Evolutionary conservation across 805 yeast genomes (phyloP), one percentile per base, ranked within the genome.

Genomic region (Monosporozyma unispora): DNA sequence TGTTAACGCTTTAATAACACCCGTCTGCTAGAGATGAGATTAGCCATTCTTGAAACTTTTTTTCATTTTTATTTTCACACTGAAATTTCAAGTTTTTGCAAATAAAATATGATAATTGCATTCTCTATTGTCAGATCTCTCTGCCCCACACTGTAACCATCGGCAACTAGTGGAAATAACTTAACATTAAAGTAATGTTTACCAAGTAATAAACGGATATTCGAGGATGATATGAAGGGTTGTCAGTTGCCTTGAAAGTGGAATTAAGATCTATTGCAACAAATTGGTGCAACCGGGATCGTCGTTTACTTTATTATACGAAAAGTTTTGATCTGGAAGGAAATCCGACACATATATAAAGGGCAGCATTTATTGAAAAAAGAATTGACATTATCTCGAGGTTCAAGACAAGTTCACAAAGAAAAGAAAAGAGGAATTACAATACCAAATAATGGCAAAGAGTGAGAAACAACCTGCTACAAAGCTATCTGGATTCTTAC

Each of bases 401-500:
- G n/a, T n/a, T n/a, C n/a, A n/a, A n/a, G n/a, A n/a, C n/a, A n/a
- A n/a, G n/a, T n/a, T n/a, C n/a, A n/a, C n/a, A n/a, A n/a, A n/a
- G n/a, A n/a, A n/a, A n/a, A n/a, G n/a, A n/a, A n/a, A n/a, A n/a
- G n/a, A n/a, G n/a, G n/a, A n/a, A n/a, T n/a, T n/a, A n/a, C 23
- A 18, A 19, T 2, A 16, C 11, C 5, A 9, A 21, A 39, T 21
- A 3, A 39, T 39, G 42, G 16, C 42, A 4, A 21, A 8, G 27
- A 39, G 40, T 21, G 25, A 18, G 27, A 14, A 37, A 18, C 22
- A 37, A 18, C 12, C n/a, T 8, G 27, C n/a, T 12, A 21, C 12
- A 14, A 31, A 31, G 35, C 35, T 14, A 46, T 31, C 35, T 12
- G 35, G 27, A 11, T 63, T 62, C 49, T 54, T 66, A 51, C 68